Base-by-base conservation (phyloP, 768 basidiomycete genomes). In the Naematelia encephala region DNA sequence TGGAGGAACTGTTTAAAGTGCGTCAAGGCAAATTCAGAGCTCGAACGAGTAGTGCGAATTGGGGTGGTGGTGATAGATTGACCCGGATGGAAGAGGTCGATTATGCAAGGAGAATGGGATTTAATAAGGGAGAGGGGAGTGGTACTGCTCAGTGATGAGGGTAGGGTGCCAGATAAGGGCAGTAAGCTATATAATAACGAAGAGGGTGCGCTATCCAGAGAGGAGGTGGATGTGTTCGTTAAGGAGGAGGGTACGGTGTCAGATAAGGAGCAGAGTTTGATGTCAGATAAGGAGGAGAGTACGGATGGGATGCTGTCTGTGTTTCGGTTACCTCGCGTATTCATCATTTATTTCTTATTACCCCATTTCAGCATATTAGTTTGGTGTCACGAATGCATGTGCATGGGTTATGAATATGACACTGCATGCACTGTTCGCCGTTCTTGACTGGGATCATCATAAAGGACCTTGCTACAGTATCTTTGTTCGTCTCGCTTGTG, bases 1-100 rank as follows among this genome's bases (percentile, higher is more conserved):
- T 98, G 91, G 91, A 93, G 65, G 91, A 97, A 70, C 82, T 98
- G 63, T 99, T 99, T 82, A 77, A 77, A 47, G 70, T 69, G 23
- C 83, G 85, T 68, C 82, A 80, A 25, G 82, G 86, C 62, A 86
- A 85, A 51, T 96, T 96, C 81, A 82, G 93, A 58, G 87, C 89
- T 5, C 82, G 94, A 48, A 90, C 90, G 8, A 93, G 91, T 69
- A 93, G 90, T 11, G 94, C 94, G 29, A 96, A 96, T 74, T 98
- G 94, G 94, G 83, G 85, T 4, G 91, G 90, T n/a, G 79, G 87
- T n/a, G 94, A 97, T 78, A 82, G 85, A 23, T 79, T 98, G 67
- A 93, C 90, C 14, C 76, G 81, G 22, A 85, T 87, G 63, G 94
- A 97, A 78, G 86, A 93, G 78, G 79, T 82, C 58, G 89, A 91